Base-by-base conservation (phyloP, 163 green algal genomes). In the Scenedesmus sp. region DNA sequence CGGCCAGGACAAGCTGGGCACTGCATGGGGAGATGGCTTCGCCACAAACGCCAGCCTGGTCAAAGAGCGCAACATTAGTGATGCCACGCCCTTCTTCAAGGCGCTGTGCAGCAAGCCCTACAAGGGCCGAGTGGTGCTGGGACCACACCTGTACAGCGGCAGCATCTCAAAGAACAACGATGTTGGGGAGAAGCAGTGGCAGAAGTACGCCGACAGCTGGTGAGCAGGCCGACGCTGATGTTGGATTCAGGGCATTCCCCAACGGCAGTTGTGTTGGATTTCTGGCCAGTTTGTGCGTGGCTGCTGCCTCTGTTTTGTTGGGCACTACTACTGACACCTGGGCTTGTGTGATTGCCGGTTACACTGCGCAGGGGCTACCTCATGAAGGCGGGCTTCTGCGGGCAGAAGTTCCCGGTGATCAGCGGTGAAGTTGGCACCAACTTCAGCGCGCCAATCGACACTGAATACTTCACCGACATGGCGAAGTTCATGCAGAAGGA, bases 81-180 rank as follows among this genome's bases (percentile, higher is more conserved):
- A 92, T 62, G 81, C 88, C 46, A 92, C 46, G 46, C n/a, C n/a
- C 2, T 92, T 92, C 62, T 92, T 92, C 52, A 6, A 84, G 34
- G 12, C 59, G 55, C 88, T 92, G 8, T 52, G 9, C 12, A 77
- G 55, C 62, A 92, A 92, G 62, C 59, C 81, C 5, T 92, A 92
- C 88, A 77, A 55, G 79, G 62, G 20, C 13, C 88, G 64, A 1
- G 88, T 91, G 10, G 87, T 89, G 18, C 67, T 94, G 86, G 85
- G 67, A 18, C 91, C 91, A 4, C 91, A 94, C 59, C 18, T 94
- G 57, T 94, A 94, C 73, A 57, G 79, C 18, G 59, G 54, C 8
- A 79, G 20, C 13, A 76, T 94, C 13, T 67, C 87, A 2, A 73
- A 74, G 12, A 59, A 64, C 16, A 60, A 57, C 73, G 66, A 91